Evolutionary conservation across 306 rosid genomes (phyloP).

Genomic region (Vigna hirtella): DNA sequence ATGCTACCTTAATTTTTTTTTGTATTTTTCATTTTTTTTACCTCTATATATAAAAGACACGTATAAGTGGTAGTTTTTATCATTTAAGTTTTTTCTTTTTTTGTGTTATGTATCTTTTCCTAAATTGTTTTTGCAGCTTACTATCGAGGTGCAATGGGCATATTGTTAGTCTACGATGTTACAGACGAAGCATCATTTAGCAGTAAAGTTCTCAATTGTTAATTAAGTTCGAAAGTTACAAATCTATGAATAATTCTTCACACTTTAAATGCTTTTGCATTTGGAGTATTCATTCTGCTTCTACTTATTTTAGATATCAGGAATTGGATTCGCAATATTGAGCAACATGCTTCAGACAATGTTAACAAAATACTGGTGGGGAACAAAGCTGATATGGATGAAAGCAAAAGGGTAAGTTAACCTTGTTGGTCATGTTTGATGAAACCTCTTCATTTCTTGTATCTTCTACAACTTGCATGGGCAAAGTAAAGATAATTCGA

Average conservation of each 20-base stretch:
- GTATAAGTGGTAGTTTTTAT: not conserved
- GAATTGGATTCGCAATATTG: slow-evolving; percentile 99
- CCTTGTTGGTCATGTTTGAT: slow-evolving; percentile 33
- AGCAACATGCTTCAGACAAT: slow-evolving; percentile 97
- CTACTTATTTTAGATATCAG: slow-evolving; percentile 72
- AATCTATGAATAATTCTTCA: slow-evolving; percentile 25
- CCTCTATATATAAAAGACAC: not conserved
- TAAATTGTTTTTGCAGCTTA: slow-evolving; percentile 67
- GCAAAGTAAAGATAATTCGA: slow-evolving; percentile 18
- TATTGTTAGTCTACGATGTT: slow-evolving; percentile 93
- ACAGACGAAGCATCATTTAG: slow-evolving; percentile 97
- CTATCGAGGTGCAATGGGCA: slow-evolving; percentile 99
- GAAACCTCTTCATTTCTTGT: not conserved
- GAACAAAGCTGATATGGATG: slow-evolving; percentile 99
- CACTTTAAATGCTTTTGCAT: slow-evolving; percentile 13
- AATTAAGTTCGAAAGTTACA: slow-evolving; percentile 35
- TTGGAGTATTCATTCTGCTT: slow-evolving; percentile 40
- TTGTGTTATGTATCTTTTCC: slow-evolving; percentile 8
- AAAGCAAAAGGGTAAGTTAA: slow-evolving; percentile 87
- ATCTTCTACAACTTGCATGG: not conserved
- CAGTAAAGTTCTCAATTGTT: slow-evolving; percentile 59
- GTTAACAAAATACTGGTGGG: slow-evolving; percentile 95
- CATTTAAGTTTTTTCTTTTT: not conserved
- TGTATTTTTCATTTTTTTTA: not conserved
- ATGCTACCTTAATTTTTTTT: not conserved